These are phyloP conservation scores for Aureobasidium mangrovei DNA, from an alignment of 2,329 filamentous ascomycete genomes.

Conservation along the genomic window DNA sequence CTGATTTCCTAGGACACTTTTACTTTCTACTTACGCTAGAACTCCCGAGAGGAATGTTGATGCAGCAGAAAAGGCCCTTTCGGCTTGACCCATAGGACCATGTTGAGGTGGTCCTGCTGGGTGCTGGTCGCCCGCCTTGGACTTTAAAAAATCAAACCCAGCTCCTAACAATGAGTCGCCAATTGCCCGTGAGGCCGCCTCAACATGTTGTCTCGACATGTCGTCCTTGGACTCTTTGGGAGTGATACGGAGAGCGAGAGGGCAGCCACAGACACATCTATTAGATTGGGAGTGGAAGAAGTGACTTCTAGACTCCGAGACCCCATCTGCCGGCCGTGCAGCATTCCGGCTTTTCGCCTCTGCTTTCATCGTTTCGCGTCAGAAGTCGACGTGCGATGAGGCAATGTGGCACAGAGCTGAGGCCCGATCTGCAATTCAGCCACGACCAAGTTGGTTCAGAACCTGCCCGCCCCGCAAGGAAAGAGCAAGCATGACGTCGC, in stretches of 20 bases:
- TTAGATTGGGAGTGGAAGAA: not conserved
- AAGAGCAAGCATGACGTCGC: constrained; percentile 9
- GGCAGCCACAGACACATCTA: constrained; percentile 10
- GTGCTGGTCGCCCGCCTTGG: constrained; percentile 27
- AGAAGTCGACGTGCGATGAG: constrained; percentile 13
- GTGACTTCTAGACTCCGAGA: not conserved
- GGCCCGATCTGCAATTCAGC: constrained; percentile 2
- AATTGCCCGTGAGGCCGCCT: constrained; percentile 2
- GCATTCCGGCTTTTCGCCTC: constrained; percentile 6
- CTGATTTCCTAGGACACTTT: not conserved
- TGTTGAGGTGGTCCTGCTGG: constrained; percentile 37
- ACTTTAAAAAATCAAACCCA: constrained; percentile 26
- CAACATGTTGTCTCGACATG: constrained; percentile 10
- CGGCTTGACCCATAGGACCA: constrained; percentile 40
- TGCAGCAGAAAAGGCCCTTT: constrained; percentile 41
- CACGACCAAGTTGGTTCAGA: constrained; percentile 7
- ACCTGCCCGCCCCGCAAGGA: not conserved
- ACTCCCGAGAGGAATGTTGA: constrained; percentile 44
- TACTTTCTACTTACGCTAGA: constrained; percentile 31
- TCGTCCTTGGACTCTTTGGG: not conserved
- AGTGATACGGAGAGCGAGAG: not conserved
- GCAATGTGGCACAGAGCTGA: constrained; percentile 11
- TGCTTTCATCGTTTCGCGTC: constrained; percentile 8
- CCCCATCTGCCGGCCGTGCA: constrained; percentile 2
- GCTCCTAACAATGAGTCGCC: constrained; percentile 22